phyloP scores from a whole-genome alignment of 2,329 filamentous ascomycete species.

The Fusarium penzigii region DNA sequence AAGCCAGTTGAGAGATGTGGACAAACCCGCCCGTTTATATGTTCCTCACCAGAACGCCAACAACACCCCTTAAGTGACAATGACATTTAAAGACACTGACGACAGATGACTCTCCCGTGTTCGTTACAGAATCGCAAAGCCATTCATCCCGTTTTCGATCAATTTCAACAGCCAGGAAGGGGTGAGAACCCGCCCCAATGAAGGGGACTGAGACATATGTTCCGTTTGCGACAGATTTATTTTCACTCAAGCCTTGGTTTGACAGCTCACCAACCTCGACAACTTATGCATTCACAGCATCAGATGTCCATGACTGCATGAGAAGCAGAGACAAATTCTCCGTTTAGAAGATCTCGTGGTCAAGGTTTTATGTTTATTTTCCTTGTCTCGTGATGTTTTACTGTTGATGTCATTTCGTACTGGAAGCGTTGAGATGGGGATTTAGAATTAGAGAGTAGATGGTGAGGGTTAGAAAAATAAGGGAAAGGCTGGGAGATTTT shows the following conservation, averaged over 20 bases:
- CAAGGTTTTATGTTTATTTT: not conserved
- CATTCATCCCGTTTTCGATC: constrained; percentile 11
- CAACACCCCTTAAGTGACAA: too few species aligned
- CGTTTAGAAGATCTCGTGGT: not conserved
- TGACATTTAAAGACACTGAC: constrained; percentile 5
- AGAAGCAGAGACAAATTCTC: not conserved
- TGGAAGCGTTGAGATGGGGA: constrained; percentile 5
- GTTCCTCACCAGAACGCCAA: constrained; percentile 10
- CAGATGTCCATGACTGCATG: not conserved
- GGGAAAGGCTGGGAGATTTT: constrained; percentile 10
- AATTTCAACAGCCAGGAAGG: not conserved
- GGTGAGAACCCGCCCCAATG: not conserved
- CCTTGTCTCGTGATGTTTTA: constrained; percentile 4
- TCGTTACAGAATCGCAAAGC: not conserved
- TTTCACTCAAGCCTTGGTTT: not conserved
- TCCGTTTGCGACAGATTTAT: not conserved
- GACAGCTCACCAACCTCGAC: not conserved
- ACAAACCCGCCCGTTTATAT: constrained; percentile 11
- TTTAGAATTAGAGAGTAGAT: not conserved
- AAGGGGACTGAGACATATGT: not conserved
- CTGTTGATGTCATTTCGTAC: constrained; percentile 4
- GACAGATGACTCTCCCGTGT: constrained; percentile 8
- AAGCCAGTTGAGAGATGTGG: not conserved
- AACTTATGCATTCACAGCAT: not conserved
- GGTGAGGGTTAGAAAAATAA: not conserved